Percentiles rank a stretch among this genome's conserved stretches.
Conservation (phyloP, 2,329 filamentous ascomycete genomes). For the Botrytis aclada region DNA sequence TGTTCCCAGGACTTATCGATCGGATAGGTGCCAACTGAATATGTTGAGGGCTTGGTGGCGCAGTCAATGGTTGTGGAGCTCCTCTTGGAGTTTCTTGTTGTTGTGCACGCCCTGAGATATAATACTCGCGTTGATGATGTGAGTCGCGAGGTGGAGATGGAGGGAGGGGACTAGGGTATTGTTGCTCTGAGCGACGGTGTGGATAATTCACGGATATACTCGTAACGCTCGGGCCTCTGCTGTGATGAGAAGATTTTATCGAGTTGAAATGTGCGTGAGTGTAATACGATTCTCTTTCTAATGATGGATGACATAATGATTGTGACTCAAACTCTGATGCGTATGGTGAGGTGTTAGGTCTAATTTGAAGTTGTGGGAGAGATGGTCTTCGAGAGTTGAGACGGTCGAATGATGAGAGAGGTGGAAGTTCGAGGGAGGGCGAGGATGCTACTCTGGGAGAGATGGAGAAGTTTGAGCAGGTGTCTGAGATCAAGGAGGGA, state of each 20-base stretch:
- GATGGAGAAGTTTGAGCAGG: slow-evolving; percentile 58
- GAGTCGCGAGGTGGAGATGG: slow-evolving; percentile 22
- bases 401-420: slow-evolving; percentile 27
- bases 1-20: slow-evolving; percentile 21
- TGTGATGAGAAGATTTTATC: slow-evolving; percentile 23
- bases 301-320: slow-evolving; percentile 24
- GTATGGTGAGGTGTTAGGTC: slow-evolving; percentile 20
- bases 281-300: slow-evolving; percentile 24
- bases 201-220: slow-evolving; percentile 7
- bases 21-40: slow-evolving; percentile 36
- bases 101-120: slow-evolving; percentile 26
- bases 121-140: slow-evolving; percentile 5
- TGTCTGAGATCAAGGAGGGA: slow-evolving; percentile 70
- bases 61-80: slow-evolving; percentile 27
- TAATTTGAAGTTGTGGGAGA: slow-evolving; percentile 33
- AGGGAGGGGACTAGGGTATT: slow-evolving; percentile 20
- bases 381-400: slow-evolving; percentile 32
- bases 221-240: slow-evolving; percentile 24
- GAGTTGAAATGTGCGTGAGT: slow-evolving; percentile 2
- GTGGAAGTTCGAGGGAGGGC: slow-evolving; percentile 36
- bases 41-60: slow-evolving; percentile 32
- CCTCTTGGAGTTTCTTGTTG: slow-evolving; percentile 24
- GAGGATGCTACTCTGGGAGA: slow-evolving; percentile 46
- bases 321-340: slow-evolving; percentile 6
- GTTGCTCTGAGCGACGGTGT: slow-evolving; percentile 16